These are phyloP conservation scores for Talaromyces proteolyticus DNA, from an alignment of 495 filamentous ascomycete species.

Conservation along the genomic window DNA sequence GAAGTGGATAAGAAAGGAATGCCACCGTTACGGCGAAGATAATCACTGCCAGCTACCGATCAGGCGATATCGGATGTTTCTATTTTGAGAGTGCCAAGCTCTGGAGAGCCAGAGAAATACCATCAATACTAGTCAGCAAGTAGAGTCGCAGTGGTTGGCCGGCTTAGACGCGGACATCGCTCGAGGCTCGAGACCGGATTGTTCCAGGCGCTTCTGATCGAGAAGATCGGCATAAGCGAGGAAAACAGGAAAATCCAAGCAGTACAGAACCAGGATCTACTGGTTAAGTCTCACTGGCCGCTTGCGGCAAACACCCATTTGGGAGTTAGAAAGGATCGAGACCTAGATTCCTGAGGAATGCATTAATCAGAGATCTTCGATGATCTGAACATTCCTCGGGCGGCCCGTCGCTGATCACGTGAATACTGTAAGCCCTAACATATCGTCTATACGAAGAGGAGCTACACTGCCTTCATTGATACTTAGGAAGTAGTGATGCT, in stretches of 20 bases:
- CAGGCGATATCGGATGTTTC: no score
- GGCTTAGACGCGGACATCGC: no score
- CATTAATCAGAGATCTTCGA: no score
- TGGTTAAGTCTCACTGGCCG: background rate
- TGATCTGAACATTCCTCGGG: background rate
- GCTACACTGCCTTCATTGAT: no score
- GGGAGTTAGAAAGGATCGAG: background rate
- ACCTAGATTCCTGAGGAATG: background rate
- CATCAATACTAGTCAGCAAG: no score
- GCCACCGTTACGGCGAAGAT: background rate
- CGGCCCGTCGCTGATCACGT: background rate
- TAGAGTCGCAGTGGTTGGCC: no score
- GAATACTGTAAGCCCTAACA: background rate
- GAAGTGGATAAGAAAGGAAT: background rate
- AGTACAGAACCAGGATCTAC: background rate
- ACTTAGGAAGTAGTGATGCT: no score
- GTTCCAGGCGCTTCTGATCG: no score
- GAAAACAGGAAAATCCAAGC: background rate
- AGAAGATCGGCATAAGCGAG: background rate
- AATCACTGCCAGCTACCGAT: background rate
- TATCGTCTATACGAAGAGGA: no score
- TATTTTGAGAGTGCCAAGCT: no score
- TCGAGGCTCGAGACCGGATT: no score
- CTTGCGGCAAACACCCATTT: background rate
- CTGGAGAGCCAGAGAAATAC: no score